These are phyloP conservation scores for Oehlia diaphana DNA, from an alignment of 192 early-diverging fungal genomes.

Conservation along the genomic window DNA sequence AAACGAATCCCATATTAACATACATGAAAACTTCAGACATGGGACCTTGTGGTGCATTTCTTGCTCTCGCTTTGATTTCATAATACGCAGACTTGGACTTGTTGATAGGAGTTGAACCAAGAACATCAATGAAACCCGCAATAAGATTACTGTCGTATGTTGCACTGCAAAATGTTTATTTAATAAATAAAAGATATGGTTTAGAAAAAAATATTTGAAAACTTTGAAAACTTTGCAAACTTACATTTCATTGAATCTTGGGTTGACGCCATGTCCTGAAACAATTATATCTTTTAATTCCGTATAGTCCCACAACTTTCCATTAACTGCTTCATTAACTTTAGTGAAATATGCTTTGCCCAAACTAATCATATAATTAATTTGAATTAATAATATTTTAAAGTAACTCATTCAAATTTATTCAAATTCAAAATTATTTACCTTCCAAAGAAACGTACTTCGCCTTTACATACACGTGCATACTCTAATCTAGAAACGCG, in stretches of 20 bases:
- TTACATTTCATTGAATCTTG: constrained; percentile 40
- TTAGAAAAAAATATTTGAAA: not conserved
- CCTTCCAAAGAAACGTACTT: constrained; percentile 39
- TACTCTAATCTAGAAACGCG: constrained; percentile 27
- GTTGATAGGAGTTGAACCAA: not conserved
- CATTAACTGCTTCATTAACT: constrained; percentile 24
- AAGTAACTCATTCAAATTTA: not conserved
- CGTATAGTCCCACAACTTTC: constrained; percentile 36
- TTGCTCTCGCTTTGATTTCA: constrained; percentile 41
- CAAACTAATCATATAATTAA: constrained; percentile 27
- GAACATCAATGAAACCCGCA: not conserved
- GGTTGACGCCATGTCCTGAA: constrained; percentile 30
- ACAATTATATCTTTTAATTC: constrained; percentile 41
- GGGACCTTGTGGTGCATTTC: constrained; percentile 38
- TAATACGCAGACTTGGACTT: constrained; percentile 26
- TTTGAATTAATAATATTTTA: not conserved
- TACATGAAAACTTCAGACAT: constrained; percentile 35
- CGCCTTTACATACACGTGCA: constrained; percentile 36
- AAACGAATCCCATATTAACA: constrained; percentile 35
- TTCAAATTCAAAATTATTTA: constrained; percentile 4
- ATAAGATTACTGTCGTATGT: not conserved
- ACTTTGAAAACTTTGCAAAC: not conserved
- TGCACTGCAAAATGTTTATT: constrained; percentile 6
- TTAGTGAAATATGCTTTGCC: constrained; percentile 43
- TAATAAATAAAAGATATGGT: not conserved